Base-by-base conservation (phyloP, 169 alveolate species). In the Eimeria acervulina region DNA sequence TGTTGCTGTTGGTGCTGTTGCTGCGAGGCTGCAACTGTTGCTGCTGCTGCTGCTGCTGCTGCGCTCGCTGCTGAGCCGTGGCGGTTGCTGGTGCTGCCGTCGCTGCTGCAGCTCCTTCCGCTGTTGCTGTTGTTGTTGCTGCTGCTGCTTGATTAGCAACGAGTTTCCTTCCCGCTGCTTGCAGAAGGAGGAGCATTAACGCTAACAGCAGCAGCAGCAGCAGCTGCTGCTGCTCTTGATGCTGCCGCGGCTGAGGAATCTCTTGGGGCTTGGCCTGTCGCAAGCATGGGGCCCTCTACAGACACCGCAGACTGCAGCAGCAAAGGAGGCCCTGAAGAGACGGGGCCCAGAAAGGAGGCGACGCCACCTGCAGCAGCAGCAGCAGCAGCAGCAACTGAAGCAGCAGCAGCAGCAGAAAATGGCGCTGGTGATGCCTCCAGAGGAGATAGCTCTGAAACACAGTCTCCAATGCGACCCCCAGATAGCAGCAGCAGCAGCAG, bases 201-300 rank as follows among this genome's bases (percentile, higher is more conserved):
- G 63, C 7, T 12, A 31, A 44, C 89, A 78, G 89, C 89, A 42
- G 33, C 59, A 33, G 33, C 89, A 36, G 89, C 89, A 42, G 89
- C 89, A 78, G 89, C 66, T 17, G 89, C 59, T 6, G 63, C 33
- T 6, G 66, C 89, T 15, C 36, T 28, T 15, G 78, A 23, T 4
- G 28, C 21, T 66, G 78, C 78, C 12, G 55, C 55, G 5, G 55
- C 5, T 47, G n/a, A n/a, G 55, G 55, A 47, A 7, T 47, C 12
- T 47, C 55, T 47, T 47, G 55, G 19, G 55, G 55, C n/a, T n/a
- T n/a, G n/a, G n/a, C n/a, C n/a, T n/a, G n/a, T n/a, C n/a, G n/a
- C n/a, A n/a, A n/a, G n/a, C n/a, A n/a, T n/a, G n/a, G n/a, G n/a
- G n/a, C n/a, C n/a, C n/a, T n/a, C n/a, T n/a, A n/a, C n/a, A n/a